These are phyloP conservation scores for Suillus fuscotomentosus DNA, from an alignment of 768 basidiomycete genomes.

Conservation along the genomic window DNA sequence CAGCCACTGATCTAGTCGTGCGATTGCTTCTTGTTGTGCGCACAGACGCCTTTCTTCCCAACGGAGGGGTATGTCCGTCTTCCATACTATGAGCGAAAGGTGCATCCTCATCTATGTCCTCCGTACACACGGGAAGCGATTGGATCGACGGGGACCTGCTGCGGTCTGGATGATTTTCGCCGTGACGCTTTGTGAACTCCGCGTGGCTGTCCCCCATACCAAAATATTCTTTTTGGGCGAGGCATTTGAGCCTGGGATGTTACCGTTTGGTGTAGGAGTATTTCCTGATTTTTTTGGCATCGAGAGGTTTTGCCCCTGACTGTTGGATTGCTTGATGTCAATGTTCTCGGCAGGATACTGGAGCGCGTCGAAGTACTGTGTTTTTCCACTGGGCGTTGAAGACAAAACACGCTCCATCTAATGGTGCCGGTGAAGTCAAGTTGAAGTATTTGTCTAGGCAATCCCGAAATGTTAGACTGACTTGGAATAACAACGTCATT, in stretches of 20 bases:
- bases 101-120: slow-evolving; percentile 5
- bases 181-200: background rate
- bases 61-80: background rate
- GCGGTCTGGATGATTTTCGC: background rate
- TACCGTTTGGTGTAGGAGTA: slow-evolving; percentile 2
- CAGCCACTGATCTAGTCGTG: slow-evolving; percentile 8
- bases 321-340: background rate
- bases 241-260: background rate
- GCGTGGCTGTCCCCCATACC: background rate
- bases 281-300: background rate
- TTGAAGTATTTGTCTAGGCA: background rate
- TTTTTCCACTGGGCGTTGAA: slow-evolving; percentile 32
- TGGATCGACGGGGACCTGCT: slow-evolving; percentile 16
- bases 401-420: background rate
- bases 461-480: background rate
- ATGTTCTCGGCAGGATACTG: slow-evolving; percentile 4
- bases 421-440: too few relatives aligned
- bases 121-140: slow-evolving; percentile 22
- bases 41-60: slow-evolving; percentile 21
- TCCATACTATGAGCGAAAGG: background rate
- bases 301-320: background rate
- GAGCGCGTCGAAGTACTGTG: slow-evolving; percentile 47
- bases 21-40: slow-evolving; percentile 22
- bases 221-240: background rate
- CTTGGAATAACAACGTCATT: background rate